These are phyloP conservation scores for Fusarium armeniacum DNA, from an alignment of 2,329 filamentous ascomycete species.

Conservation along the genomic window DNA sequence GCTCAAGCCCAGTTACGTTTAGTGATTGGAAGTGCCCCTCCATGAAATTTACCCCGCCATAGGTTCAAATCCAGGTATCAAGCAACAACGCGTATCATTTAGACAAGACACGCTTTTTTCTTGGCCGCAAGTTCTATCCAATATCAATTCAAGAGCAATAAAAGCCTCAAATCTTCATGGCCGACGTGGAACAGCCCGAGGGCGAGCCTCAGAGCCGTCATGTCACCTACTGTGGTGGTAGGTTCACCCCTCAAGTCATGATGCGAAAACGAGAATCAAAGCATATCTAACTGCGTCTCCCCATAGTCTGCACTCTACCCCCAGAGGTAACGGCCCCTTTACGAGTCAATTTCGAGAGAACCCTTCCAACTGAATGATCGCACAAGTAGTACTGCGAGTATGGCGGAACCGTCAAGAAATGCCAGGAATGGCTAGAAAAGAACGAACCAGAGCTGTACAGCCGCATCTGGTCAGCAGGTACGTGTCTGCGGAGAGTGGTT, in stretches of 20 bases:
- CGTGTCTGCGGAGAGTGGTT: conserved; percentile 36
- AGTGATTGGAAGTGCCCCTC: conserved; percentile 44
- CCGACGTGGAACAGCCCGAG: conserved; percentile 66
- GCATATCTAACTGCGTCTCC: conserved; percentile 27
- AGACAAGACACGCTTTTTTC: conserved; percentile 40
- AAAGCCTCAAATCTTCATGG: conserved; percentile 58
- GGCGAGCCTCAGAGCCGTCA: conserved; percentile 66
- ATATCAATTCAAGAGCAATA: conserved; percentile 5
- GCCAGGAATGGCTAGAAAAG: conserved; percentile 92
- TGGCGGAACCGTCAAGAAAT: conserved; percentile 95
- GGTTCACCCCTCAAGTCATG: conserved; percentile 47
- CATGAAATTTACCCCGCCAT: conserved; percentile 57
- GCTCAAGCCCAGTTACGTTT: conserved; percentile 6
- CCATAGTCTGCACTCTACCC: conserved; percentile 73
- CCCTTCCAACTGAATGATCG: conserved; percentile 45
- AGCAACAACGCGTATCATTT: conserved; percentile 50
- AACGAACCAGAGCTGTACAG: conserved; percentile 81
- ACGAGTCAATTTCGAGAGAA: conserved; percentile 15
- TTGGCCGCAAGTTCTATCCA: conserved; percentile 29
- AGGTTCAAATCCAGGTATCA: conserved; percentile 32
- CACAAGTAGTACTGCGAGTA: conserved; percentile 93
- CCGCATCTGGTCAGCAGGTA: conserved; percentile 88
- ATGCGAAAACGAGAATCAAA: conserved; percentile 30
- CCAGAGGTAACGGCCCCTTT: conserved; percentile 67
- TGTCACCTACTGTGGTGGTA: conserved; percentile 72